Conservation (phyloP, 306 rosid species). For the Cucurbita argyrosperma region DNA sequence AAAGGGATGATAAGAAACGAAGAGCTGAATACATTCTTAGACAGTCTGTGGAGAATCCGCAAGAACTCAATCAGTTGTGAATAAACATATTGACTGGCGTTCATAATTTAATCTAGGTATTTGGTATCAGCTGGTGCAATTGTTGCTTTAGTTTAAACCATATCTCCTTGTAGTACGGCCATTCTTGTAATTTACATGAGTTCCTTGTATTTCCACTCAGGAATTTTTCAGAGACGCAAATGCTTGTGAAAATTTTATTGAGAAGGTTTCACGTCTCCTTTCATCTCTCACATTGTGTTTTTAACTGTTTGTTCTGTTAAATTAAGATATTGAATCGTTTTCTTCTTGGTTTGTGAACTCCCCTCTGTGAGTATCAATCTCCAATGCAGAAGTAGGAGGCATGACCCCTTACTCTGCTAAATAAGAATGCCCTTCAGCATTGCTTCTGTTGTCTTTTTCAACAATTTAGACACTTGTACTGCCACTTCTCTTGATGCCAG, state of each 20-base stretch:
- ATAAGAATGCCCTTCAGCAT: background rate
- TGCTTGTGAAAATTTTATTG: slow-evolving; percentile 3
- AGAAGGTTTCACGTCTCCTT: background rate
- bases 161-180: slow-evolving; percentile 5
- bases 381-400: background rate
- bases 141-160: slow-evolving; percentile 6
- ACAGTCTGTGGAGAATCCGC: slow-evolving; percentile 68
- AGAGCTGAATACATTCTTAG: slow-evolving; percentile 80
- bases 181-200: slow-evolving; percentile 4
- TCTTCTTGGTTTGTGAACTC: background rate
- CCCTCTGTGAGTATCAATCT: background rate
- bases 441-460: background rate
- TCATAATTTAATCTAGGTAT: slow-evolving; percentile 9
- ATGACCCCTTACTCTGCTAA: background rate
- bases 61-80: slow-evolving; percentile 74
- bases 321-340: slow-evolving; percentile 10
- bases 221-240: background rate
- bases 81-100: slow-evolving; percentile 22
- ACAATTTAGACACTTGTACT: background rate
- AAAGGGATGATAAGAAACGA: slow-evolving; percentile 84
- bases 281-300: slow-evolving; percentile 10
- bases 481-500: background rate
- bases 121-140: slow-evolving; percentile 1
- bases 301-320: slow-evolving; percentile 15
- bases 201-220: slow-evolving; percentile 7